A percentile compares a stretch with the other conserved stretches of the same genome.
Conservation (phyloP, 1,284 basidiomycete species). For the Malassezia caprae region DNA sequence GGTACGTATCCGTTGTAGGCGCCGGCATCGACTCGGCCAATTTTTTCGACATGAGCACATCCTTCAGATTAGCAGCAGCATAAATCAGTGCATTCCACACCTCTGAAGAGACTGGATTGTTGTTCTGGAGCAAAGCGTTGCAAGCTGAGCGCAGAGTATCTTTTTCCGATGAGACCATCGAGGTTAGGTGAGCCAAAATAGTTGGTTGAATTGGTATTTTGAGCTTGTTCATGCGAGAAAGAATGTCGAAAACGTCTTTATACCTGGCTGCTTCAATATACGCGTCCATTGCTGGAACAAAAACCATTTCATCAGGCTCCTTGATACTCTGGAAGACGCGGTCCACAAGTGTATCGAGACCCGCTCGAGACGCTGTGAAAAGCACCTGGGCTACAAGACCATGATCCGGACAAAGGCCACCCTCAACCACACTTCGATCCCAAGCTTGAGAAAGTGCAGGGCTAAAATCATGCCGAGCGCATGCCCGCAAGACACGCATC, state of each 20-base stretch:
- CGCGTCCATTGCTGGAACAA: slow-evolving; percentile 31
- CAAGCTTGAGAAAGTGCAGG: slow-evolving; percentile 31
- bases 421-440: slow-evolving; percentile 19
- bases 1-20: slow-evolving; percentile 23
- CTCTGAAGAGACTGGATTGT: not conserved
- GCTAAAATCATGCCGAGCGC: slow-evolving; percentile 25
- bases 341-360: not conserved
- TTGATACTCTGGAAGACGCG: not conserved
- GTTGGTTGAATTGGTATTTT: slow-evolving; percentile 9
- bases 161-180: slow-evolving; percentile 13
- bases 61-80: slow-evolving; percentile 2
- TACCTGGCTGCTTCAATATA: slow-evolving; percentile 22
- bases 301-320: not conserved
- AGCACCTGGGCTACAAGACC: slow-evolving; percentile 25
- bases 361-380: slow-evolving; percentile 1
- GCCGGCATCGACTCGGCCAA: not conserved
- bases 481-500: slow-evolving; percentile 30
- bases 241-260: slow-evolving; percentile 19
- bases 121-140: slow-evolving; percentile 6
- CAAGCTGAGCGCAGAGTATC: slow-evolving; percentile 12
- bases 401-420: slow-evolving; percentile 23
- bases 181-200: slow-evolving; percentile 16
- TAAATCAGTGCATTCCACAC: slow-evolving; percentile 11
- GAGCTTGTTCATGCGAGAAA: slow-evolving; percentile 7
- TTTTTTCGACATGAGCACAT: not conserved